phyloP scores from a whole-genome alignment of 345 rosid species.

The Acer saccharum region DNA sequence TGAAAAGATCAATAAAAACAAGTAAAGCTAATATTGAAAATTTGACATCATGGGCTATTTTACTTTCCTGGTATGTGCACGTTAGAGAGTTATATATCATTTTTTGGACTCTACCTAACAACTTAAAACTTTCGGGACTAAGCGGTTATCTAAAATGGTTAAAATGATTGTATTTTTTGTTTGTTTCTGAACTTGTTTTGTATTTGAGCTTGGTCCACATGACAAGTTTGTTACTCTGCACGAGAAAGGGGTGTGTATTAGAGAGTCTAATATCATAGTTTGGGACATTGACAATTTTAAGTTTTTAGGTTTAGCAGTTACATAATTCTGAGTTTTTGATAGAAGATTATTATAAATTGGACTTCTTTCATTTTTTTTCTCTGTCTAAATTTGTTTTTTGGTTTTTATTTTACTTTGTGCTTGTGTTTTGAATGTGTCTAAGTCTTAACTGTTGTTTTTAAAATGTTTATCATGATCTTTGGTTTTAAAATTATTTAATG shows the following conservation, averaged over 20 bases:
- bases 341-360: not conserved
- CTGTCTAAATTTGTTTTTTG: not conserved
- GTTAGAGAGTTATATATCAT: not conserved
- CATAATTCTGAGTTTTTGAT: not conserved
- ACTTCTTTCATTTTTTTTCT: not conserved
- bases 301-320: not conserved
- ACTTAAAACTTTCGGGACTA: not conserved
- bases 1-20: not conserved
- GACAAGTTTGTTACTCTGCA: not conserved
- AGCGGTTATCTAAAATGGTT: not conserved
- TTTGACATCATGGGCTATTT: not conserved
- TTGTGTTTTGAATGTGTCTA: not conserved
- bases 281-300: not conserved
- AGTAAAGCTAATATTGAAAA: not conserved
- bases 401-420: not conserved
- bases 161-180: not conserved
- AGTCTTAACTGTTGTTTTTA: not conserved
- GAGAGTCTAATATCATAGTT: not conserved
- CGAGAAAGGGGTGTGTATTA: not conserved
- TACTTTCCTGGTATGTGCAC: not conserved
- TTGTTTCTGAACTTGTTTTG: not conserved
- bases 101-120: not conserved
- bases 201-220: not conserved
- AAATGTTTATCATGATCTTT: not conserved
- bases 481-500: constrained; percentile 10